phyloP scores from a whole-genome alignment of 192 early-diverging fungal species.

The Linnemannia zychae region DNA sequence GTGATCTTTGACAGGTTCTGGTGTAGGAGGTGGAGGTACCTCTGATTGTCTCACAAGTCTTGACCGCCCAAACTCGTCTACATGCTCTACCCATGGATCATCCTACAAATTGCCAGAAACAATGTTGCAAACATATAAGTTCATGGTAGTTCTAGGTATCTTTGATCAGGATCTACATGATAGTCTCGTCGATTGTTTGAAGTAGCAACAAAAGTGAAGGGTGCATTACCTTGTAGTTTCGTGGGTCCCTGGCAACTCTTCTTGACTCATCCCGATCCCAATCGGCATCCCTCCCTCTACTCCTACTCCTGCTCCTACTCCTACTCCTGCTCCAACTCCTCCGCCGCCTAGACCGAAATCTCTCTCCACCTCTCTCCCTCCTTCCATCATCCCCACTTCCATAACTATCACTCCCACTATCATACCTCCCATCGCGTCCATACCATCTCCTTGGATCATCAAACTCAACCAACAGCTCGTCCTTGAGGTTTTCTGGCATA shows the following conservation, averaged over 20 bases:
- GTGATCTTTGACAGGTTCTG: slow-evolving; percentile 1
- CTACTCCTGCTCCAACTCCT: background rate
- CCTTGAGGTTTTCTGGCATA: slow-evolving; percentile 56
- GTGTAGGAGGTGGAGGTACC: slow-evolving; percentile 37
- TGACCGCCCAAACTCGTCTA: slow-evolving; percentile 83
- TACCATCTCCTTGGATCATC: slow-evolving; percentile 55
- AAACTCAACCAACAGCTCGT: slow-evolving; percentile 72
- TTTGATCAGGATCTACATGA: no score
- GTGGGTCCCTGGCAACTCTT: slow-evolving; percentile 21
- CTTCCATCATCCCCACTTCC: slow-evolving; percentile 26
- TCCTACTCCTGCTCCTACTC: slow-evolving; percentile 27
- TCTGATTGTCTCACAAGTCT: slow-evolving; percentile 71
- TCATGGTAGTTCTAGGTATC: no score
- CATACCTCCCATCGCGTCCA: slow-evolving; percentile 1
- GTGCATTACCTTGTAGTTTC: slow-evolving; percentile 24
- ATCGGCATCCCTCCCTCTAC: background rate
- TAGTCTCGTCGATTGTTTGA: no score
- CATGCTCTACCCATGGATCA: slow-evolving; percentile 83
- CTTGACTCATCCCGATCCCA: slow-evolving; percentile 46
- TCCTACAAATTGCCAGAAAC: slow-evolving; percentile 21
- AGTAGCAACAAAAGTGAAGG: no score
- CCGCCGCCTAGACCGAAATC: background rate
- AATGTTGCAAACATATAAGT: background rate
- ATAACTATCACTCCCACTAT: background rate
- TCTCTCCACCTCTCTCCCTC: background rate